Percentiles rank a stretch among this genome's conserved stretches.
These are phyloP conservation scores for Mortierella sp. DNA, from an alignment of 371 early-diverging fungal genomes.

Conservation along the genomic window DNA sequence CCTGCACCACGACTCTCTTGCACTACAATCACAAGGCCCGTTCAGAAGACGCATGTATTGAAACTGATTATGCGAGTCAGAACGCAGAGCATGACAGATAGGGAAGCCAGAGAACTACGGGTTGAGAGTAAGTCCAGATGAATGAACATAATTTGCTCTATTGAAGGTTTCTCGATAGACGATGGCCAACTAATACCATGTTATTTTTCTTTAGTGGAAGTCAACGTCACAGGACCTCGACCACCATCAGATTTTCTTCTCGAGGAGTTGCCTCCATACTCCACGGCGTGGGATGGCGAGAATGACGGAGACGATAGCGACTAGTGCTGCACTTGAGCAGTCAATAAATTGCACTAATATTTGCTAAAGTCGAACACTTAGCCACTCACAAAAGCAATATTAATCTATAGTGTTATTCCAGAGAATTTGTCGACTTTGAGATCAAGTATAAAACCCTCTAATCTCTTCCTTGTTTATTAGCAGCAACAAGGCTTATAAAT, in stretches of 20 bases:
- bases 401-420: no score
- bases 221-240: conserved; percentile 35
- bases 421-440: conserved; percentile 2
- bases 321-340: no score
- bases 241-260: conserved; percentile 21
- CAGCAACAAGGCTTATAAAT: not conserved
- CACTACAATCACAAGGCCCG: conserved; percentile 30
- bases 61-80: conserved; percentile 40
- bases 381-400: no score
- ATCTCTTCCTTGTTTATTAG: no score
- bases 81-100: conserved; percentile 26
- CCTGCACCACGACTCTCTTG: conserved; percentile 37
- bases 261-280: conserved; percentile 33
- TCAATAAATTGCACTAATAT: no score
- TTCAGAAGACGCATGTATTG: conserved; percentile 40
- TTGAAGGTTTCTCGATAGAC: not conserved
- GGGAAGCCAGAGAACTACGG: conserved; percentile 34
- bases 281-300: conserved; percentile 12
- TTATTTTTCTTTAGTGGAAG: conserved; percentile 12
- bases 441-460: no score
- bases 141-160: not conserved
- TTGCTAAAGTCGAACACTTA: no score
- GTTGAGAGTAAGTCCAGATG: conserved; percentile 32
- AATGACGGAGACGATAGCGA: conserved; percentile 23
- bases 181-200: not conserved